These are phyloP conservation scores for Urostyla sp. DNA, from an alignment of 73 alveolate genomes.

Conservation along the genomic window DNA sequence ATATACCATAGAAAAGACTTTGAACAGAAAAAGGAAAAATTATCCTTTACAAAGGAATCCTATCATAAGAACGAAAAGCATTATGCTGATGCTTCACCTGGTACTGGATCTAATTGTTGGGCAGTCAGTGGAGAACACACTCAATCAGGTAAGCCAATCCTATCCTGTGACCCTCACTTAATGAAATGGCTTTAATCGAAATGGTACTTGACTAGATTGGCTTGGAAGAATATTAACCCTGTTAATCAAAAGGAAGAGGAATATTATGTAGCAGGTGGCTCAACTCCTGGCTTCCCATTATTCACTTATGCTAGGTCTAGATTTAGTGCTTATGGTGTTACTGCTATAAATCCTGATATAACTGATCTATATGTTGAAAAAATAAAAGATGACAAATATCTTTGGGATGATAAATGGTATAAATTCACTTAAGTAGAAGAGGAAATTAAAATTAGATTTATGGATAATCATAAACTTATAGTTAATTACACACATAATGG, in stretches of 20 bases:
- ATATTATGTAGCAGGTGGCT: constrained; percentile 1
- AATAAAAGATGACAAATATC: constrained; percentile 22
- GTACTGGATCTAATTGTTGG: constrained; percentile 92
- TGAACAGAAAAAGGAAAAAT: constrained; percentile 23
- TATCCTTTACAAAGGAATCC: not conserved
- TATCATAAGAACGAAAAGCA: not conserved
- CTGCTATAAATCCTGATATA: constrained; percentile 45
- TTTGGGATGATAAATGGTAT: constrained; percentile 27
- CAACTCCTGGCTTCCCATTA: constrained; percentile 57
- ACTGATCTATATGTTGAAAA: constrained; percentile 43
- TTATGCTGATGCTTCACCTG: constrained; percentile 3
- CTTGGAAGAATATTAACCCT: not conserved
- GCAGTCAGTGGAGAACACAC: constrained; percentile 84
- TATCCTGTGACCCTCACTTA: constrained; percentile 91
- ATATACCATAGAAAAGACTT: not conserved
- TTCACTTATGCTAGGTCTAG: constrained; percentile 44
- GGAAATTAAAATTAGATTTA: constrained; percentile 27
- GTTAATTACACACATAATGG: constrained; percentile 20
- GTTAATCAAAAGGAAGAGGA: not conserved
- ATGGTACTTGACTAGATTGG: constrained; percentile 18
- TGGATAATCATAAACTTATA: not conserved
- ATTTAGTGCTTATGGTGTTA: constrained; percentile 52
- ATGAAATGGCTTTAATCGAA: constrained; percentile 7
- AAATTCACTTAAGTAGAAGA: not conserved
- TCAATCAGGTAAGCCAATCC: constrained; percentile 84